Percentiles rank a stretch among this genome's conserved stretches.
These are phyloP conservation scores for Microthyrium microscopicum DNA, from an alignment of 2,329 filamentous ascomycete genomes.

Conservation along the genomic window DNA sequence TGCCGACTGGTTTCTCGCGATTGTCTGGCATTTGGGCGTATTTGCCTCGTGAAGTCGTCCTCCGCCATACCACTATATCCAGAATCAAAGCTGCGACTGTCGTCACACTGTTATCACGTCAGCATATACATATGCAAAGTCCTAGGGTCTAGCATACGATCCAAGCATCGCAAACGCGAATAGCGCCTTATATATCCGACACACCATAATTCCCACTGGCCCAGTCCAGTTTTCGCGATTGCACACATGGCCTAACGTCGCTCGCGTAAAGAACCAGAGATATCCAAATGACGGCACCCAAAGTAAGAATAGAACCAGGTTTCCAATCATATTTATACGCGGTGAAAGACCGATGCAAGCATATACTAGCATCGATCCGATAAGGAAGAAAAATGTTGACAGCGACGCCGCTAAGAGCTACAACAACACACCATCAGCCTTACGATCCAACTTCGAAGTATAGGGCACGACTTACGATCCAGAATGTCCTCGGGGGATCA, in stretches of 20 bases:
- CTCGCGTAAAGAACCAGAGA: slow-evolving; percentile 35
- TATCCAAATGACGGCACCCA: slow-evolving; percentile 36
- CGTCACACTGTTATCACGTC: slow-evolving; percentile 17
- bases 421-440: neutral
- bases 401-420: slow-evolving; percentile 36
- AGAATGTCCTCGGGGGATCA: slow-evolving; percentile 40
- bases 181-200: slow-evolving; percentile 41
- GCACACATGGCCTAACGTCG: slow-evolving; percentile 36
- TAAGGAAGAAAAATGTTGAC: slow-evolving; percentile 30
- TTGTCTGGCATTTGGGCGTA: slow-evolving; percentile 31
- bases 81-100: slow-evolving; percentile 31
- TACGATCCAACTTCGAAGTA: too few species aligned
- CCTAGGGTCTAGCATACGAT: slow-evolving; percentile 15
- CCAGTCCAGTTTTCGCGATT: slow-evolving; percentile 33
- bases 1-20: too few species aligned
- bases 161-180: slow-evolving; percentile 38
- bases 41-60: slow-evolving; percentile 27
- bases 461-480: slow-evolving; percentile 34
- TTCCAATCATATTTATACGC: slow-evolving; percentile 31
- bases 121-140: neutral
- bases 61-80: slow-evolving; percentile 31
- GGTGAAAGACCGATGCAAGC: slow-evolving; percentile 35
- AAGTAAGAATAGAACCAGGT: slow-evolving; percentile 29
- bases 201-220: slow-evolving; percentile 36
- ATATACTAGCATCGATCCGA: slow-evolving; percentile 33